Evolutionary conservation across 106 monocot species (phyloP).

Genomic region (Xerophyta viscosa): DNA sequence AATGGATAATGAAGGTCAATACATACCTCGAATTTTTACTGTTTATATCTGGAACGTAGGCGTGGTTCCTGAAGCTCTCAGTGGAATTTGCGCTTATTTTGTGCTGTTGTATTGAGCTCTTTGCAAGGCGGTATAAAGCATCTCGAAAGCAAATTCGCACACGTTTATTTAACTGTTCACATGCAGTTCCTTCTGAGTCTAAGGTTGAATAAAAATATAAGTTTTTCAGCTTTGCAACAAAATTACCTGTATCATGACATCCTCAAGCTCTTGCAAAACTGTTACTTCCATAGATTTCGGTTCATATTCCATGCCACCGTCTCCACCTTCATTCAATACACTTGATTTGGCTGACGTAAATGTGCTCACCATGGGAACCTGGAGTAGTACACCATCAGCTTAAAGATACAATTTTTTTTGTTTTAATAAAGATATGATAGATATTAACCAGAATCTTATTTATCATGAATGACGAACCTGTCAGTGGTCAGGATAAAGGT

Average conservation of each 20-base stretch:
- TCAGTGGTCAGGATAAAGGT: too few species aligned
- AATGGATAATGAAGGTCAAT: too few species aligned
- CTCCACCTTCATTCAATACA: neutral
- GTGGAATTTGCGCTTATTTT: neutral
- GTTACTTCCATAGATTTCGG: conserved; percentile 13
- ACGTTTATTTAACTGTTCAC: conserved; percentile 16
- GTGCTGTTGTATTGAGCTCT: conserved; percentile 13
- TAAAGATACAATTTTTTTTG: neutral
- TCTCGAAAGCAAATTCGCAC: conserved; percentile 27
- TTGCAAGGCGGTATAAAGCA: conserved; percentile 27
- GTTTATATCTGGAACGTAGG: neutral
- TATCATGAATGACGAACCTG: too few species aligned
- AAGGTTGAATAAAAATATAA: neutral
- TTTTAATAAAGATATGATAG: too few species aligned
- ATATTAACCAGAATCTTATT: too few species aligned
- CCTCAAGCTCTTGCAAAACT: conserved; percentile 32
- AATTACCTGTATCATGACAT: conserved; percentile 33
- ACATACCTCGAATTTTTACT: conserved; percentile 10
- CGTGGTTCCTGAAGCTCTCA: neutral
- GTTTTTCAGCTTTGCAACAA: neutral
- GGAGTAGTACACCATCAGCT: neutral
- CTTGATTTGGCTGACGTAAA: neutral
- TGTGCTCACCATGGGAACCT: neutral
- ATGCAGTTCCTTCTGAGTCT: neutral
- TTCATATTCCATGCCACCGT: conserved; percentile 4